phyloP scores from a whole-genome alignment of 306 rosid species.

The Fragaria iinumae region DNA sequence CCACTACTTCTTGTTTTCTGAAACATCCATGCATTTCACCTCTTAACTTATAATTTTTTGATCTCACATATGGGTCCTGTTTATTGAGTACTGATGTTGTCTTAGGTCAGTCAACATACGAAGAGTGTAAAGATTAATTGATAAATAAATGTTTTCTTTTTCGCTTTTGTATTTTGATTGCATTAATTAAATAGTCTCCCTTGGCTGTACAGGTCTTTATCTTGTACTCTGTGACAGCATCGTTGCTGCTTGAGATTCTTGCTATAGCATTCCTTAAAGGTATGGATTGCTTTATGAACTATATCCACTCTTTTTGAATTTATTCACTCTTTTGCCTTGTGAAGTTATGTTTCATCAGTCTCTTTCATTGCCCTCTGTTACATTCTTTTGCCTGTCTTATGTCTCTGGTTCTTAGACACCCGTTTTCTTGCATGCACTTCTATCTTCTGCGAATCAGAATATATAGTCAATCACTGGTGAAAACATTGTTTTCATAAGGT shows the following conservation, averaged over 20 bases:
- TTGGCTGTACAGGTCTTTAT: constrained; percentile 75
- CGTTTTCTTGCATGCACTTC: constrained; percentile 1
- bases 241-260: constrained; percentile 72
- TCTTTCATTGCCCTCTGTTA: constrained; percentile 9
- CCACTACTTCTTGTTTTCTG: neutral
- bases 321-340: constrained; percentile 6
- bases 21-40: neutral
- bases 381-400: neutral
- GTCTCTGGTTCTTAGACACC: neutral
- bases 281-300: constrained; percentile 32
- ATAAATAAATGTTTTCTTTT: neutral
- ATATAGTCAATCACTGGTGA: neutral
- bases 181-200: neutral
- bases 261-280: constrained; percentile 70
- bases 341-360: constrained; percentile 11
- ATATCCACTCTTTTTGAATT: neutral
- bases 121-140: neutral
- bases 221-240: constrained; percentile 52
- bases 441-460: neutral
- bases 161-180: neutral
- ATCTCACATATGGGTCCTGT: neutral
- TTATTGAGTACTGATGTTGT: neutral
- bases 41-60: neutral
- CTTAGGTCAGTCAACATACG: neutral
- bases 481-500: neutral